phyloP scores from a whole-genome alignment of 75 land plant genomes.

The Pseudotsuga menziesii region DNA sequence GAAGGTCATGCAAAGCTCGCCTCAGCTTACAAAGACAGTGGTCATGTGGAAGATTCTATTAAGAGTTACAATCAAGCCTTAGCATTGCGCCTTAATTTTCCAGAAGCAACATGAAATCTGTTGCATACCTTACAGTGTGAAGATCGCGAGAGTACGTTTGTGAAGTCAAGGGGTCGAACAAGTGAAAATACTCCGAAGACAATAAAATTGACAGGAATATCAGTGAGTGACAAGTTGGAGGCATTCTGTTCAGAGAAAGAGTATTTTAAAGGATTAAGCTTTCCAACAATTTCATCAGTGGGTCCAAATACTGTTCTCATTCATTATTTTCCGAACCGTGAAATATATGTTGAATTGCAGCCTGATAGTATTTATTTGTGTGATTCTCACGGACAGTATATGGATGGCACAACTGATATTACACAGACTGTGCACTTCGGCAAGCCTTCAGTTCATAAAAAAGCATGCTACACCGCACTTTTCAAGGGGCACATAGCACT shows the following conservation, averaged over 20 bases:
- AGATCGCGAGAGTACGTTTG: too few species aligned
- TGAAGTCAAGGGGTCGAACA: too few species aligned
- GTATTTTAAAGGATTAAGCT: conserved; percentile 94
- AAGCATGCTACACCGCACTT: conserved; percentile 90
- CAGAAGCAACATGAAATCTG: too few species aligned
- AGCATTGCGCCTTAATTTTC: too few species aligned
- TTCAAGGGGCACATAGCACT: conserved; percentile 94
- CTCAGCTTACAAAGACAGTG: too few species aligned
- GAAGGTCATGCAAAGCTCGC: too few species aligned
- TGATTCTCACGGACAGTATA: conserved; percentile 97
- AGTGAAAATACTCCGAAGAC: conserved; percentile 16
- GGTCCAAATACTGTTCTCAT: conserved; percentile 98
- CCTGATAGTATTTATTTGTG: conserved; percentile 83
- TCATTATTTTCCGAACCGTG: conserved; percentile 69
- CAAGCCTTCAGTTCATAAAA: conserved; percentile 89
- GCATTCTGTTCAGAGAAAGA: conserved; percentile 67
- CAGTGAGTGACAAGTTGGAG: conserved; percentile 87
- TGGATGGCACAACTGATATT: conserved; percentile 98
- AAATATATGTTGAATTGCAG: conserved; percentile 84
- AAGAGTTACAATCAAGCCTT: too few species aligned
- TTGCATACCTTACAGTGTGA: too few species aligned
- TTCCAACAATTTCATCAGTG: conserved; percentile 96
- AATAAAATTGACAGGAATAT: conserved; percentile 74
- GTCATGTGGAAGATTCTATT: too few species aligned
- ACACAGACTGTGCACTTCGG: conserved; percentile 98